Evolutionary conservation across 2,329 filamentous ascomycete genomes (phyloP).

Genomic region (Cladophialophora exuberans): DNA sequence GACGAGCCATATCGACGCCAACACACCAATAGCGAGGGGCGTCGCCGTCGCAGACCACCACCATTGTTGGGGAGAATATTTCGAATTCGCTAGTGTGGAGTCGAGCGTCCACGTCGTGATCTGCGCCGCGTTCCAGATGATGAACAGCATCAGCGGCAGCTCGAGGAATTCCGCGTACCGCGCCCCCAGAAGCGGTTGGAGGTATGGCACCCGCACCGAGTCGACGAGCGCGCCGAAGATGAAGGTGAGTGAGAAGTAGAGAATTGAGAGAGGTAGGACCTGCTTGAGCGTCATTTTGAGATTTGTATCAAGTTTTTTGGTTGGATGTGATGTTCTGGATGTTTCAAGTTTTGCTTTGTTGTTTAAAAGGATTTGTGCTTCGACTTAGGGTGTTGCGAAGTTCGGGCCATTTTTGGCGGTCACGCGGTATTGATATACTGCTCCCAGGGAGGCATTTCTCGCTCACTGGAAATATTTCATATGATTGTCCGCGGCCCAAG

Average conservation of each 20-base stretch:
- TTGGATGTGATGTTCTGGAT: not conserved
- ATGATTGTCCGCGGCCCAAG: no score
- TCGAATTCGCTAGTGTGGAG: not conserved
- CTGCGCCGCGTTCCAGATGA: conserved; percentile 23
- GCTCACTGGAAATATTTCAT: no score
- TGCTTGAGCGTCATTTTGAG: conserved; percentile 2
- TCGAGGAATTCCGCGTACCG: conserved; percentile 19
- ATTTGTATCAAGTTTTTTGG: not conserved
- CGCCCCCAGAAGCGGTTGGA: conserved; percentile 14
- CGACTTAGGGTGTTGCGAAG: no score
- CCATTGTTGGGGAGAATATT: no score
- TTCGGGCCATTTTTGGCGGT: no score
- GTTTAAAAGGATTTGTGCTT: no score
- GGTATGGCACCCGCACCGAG: conserved; percentile 10
- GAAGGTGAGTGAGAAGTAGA: conserved; percentile 21
- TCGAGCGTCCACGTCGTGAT: conserved; percentile 19
- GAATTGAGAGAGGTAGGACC: conserved; percentile 10
- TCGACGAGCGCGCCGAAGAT: conserved; percentile 10
- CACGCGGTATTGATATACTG: no score
- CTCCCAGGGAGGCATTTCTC: no score
- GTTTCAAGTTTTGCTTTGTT: no score
- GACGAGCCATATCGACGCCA: conserved; percentile 16
- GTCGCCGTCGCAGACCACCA: not conserved
- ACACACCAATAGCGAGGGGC: conserved; percentile 10
- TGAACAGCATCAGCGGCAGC: conserved; percentile 18